phyloP scores from a whole-genome alignment of 2,329 filamentous ascomycete species.

The Pestalotiopsis sp. region DNA sequence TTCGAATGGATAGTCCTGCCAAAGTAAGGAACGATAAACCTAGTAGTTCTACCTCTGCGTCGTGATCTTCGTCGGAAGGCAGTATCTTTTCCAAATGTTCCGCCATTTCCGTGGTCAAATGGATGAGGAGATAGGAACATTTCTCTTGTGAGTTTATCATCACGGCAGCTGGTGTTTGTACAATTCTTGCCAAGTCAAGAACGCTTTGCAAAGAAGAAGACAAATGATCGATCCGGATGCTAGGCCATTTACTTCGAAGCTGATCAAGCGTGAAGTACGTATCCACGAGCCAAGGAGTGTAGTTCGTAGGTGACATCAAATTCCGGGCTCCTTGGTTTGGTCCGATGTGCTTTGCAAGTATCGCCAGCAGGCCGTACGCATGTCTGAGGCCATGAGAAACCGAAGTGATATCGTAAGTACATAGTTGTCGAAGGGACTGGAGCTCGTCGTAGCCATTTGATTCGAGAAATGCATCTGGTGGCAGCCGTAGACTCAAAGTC shows the following conservation, averaged over 20 bases:
- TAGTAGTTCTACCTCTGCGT: slow-evolving; percentile 35
- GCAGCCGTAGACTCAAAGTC: slow-evolving; percentile 37
- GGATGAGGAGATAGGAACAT: slow-evolving; percentile 38
- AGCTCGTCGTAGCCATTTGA: slow-evolving; percentile 22
- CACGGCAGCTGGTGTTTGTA: slow-evolving; percentile 14
- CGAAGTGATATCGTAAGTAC: slow-evolving; percentile 42
- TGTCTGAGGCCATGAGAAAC: slow-evolving; percentile 50
- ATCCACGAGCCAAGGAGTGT: slow-evolving; percentile 53
- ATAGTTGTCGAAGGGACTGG: slow-evolving; percentile 31
- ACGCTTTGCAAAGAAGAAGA: slow-evolving; percentile 39
- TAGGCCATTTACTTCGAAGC: slow-evolving; percentile 40
- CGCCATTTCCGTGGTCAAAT: slow-evolving; percentile 45
- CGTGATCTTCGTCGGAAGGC: slow-evolving; percentile 27
- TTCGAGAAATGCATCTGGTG: slow-evolving; percentile 39
- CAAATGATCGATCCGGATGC: slow-evolving; percentile 31
- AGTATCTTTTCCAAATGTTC: slow-evolving; percentile 33
- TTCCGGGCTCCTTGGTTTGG: slow-evolving; percentile 33
- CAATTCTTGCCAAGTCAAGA: slow-evolving; percentile 32
- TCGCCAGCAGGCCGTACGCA: slow-evolving; percentile 43
- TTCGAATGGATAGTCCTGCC: slow-evolving; percentile 35
- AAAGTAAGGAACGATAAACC: slow-evolving; percentile 42
- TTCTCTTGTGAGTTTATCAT: slow-evolving; percentile 35
- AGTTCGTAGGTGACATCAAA: slow-evolving; percentile 37
- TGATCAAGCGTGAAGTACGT: slow-evolving; percentile 45
- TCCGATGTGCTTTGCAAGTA: slow-evolving; percentile 44